phyloP scores from a whole-genome alignment of 345 rosid species.

The Eucalyptus victrix region DNA sequence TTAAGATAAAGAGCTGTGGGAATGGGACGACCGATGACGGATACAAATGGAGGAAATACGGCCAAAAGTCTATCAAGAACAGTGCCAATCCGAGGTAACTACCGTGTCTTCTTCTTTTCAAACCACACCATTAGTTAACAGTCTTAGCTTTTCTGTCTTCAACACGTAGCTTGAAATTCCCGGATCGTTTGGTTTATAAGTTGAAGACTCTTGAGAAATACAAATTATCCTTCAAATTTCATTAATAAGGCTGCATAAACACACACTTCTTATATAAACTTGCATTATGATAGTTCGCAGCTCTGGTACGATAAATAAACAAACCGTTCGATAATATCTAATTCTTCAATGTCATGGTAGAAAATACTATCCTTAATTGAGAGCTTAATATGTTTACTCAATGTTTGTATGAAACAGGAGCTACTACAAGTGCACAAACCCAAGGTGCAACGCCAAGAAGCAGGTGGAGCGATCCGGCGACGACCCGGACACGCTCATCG shows the following conservation, averaged over 20 bases:
- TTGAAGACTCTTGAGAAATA: background rate
- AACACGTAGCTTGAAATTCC: background rate
- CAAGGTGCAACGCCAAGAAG: conserved; percentile 74
- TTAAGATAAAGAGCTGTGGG: conserved; percentile 45
- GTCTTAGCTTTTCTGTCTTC: background rate
- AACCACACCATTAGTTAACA: background rate
- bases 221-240: background rate
- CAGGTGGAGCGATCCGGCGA: conserved; percentile 68
- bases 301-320: background rate
- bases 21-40: conserved; percentile 72
- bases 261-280: background rate
- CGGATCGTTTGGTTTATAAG: background rate
- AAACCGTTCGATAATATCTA: background rate
- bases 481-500: conserved; percentile 49
- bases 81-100: conserved; percentile 75
- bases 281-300: background rate
- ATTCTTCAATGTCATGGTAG: background rate
- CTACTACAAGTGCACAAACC: conserved; percentile 83
- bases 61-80: conserved; percentile 82
- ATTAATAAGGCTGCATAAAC: background rate
- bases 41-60: conserved; percentile 96
- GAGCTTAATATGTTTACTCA: background rate
- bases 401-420: conserved; percentile 31
- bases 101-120: background rate
- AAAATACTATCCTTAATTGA: background rate